Evolutionary conservation across 192 early-diverging fungal species (phyloP).

Genomic region (Entomortierella beljakovae): DNA sequence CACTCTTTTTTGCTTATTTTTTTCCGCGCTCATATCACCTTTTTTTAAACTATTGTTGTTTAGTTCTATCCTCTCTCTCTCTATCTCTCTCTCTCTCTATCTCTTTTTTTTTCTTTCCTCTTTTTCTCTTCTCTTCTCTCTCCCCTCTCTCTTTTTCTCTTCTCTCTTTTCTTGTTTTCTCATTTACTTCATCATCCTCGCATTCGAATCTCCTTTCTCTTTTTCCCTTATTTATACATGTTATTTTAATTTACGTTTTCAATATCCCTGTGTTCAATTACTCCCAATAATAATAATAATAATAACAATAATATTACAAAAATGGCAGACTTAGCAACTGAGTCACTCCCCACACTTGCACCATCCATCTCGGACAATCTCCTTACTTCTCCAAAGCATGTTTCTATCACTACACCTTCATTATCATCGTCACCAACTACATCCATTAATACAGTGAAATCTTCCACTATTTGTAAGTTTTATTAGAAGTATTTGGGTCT

Average conservation of each 20-base stretch:
- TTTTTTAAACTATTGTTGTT: neutral
- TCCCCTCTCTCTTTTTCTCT: constrained; percentile 2
- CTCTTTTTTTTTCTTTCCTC: constrained; percentile 1
- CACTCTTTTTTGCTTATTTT: constrained; percentile 11
- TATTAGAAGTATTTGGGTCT: neutral
- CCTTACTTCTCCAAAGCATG: neutral
- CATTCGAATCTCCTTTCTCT: neutral
- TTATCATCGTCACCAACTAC: neutral
- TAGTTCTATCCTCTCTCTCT: neutral
- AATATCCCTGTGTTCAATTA: neutral
- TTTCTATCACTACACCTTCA: neutral
- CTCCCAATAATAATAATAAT: neutral
- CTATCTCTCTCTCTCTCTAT: constrained; percentile 10
- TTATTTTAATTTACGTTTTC: neutral
- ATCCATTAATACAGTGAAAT: neutral
- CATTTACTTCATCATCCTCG: neutral
- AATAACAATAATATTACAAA: neutral
- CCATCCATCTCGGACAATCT: neutral
- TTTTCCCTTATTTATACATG: neutral
- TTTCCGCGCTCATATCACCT: neutral
- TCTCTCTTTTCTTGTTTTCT: neutral
- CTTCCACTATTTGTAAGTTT: constrained; percentile 19
- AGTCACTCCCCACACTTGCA: constrained; percentile 12
- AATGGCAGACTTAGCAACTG: constrained; percentile 17
- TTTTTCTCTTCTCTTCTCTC: neutral